phyloP scores from a whole-genome alignment of 805 yeast genomes.

The Brettanomyces nanus region DNA sequence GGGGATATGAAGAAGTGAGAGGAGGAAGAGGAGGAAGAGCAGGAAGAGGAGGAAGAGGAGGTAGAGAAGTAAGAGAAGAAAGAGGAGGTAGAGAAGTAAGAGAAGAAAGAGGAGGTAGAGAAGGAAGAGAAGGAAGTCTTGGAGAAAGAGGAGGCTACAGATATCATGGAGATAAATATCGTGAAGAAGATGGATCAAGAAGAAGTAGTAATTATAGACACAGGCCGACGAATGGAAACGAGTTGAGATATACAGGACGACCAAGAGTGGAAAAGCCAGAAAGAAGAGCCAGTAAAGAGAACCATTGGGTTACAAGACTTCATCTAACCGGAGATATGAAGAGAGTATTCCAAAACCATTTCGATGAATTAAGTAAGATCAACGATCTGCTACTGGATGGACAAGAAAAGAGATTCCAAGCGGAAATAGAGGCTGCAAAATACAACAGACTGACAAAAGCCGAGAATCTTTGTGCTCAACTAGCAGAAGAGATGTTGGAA shows the following conservation, averaged over 20 bases:
- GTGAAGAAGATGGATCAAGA: too few species aligned
- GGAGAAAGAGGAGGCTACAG: not conserved
- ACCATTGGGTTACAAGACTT: slow-evolving; percentile 25
- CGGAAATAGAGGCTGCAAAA: slow-evolving; percentile 22
- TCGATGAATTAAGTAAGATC: slow-evolving; percentile 18
- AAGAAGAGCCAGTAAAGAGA: slow-evolving; percentile 5
- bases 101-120: not conserved
- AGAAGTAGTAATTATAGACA: too few species aligned
- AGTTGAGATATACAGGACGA: not conserved
- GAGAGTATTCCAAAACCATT: slow-evolving; percentile 9
- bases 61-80: too few species aligned
- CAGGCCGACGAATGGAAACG: not conserved
- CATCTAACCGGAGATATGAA: slow-evolving; percentile 15
- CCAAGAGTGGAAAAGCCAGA: not conserved
- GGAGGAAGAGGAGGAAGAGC: not conserved
- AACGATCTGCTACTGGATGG: slow-evolving; percentile 13
- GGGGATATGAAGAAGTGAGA: not conserved
- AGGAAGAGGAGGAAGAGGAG: not conserved
- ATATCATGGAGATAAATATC: not conserved
- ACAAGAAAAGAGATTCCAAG: slow-evolving; percentile 13
- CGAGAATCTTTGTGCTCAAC: slow-evolving; percentile 19
- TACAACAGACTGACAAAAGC: slow-evolving; percentile 17
- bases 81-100: not conserved
- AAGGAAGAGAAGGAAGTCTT: not conserved
- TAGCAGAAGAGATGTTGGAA: slow-evolving; percentile 39